Percentiles rank a stretch among this genome's conserved stretches.
Conservation (phyloP, 1,139 yeast species). For the Pneumocystis oryctolagi region DNA sequence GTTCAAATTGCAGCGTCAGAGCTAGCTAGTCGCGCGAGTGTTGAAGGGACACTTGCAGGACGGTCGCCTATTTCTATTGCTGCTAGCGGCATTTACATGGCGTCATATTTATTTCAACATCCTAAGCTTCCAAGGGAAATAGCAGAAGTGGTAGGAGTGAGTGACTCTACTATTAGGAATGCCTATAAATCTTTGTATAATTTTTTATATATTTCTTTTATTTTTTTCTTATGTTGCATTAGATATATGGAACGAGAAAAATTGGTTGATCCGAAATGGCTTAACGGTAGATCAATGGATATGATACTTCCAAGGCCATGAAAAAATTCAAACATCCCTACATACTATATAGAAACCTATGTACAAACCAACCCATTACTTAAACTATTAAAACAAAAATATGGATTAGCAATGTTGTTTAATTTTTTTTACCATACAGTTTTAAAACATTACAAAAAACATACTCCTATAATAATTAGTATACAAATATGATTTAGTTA, state of each 20-base stretch:
- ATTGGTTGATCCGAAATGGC: neutral
- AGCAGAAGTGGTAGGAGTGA: constrained; percentile 90
- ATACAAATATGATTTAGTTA: neutral
- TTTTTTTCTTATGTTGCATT: neutral
- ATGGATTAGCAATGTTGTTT: neutral
- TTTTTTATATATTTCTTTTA: constrained; percentile 17
- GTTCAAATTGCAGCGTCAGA: constrained; percentile 88
- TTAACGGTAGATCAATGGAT: neutral
- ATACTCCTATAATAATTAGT: neutral
- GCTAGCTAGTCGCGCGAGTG: constrained; percentile 78
- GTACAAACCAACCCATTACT: neutral
- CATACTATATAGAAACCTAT: neutral
- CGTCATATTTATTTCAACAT: constrained; percentile 65
- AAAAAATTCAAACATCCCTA: neutral
- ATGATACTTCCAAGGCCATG: neutral
- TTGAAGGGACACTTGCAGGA: constrained; percentile 88
- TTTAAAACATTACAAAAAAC: neutral
- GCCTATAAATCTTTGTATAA: constrained; percentile 68
- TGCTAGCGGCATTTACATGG: constrained; percentile 92
- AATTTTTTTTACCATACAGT: neutral
- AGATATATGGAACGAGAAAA: neutral
- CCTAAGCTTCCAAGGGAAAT: constrained; percentile 55
- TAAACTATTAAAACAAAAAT: neutral
- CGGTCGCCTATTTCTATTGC: constrained; percentile 95
- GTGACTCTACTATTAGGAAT: constrained; percentile 93